Evolutionary conservation across 306 rosid genomes (phyloP).

Genomic region (Prunus fruticosa): DNA sequence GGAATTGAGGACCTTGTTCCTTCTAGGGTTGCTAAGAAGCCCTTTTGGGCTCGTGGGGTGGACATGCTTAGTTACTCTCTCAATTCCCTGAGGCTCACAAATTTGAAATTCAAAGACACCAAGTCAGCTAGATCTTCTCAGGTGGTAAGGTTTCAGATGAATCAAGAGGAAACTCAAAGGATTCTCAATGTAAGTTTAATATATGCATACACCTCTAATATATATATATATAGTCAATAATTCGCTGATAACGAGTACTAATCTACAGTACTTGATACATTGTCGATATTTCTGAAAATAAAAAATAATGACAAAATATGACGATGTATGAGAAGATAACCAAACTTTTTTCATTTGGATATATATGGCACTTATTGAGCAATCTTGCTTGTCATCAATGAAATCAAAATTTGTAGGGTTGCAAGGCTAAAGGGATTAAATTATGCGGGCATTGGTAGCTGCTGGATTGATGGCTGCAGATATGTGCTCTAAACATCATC

Average conservation of each 20-base stretch:
- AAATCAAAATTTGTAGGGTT: constrained; percentile 36
- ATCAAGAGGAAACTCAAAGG: constrained; percentile 30
- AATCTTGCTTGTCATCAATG: not conserved
- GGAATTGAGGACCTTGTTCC: constrained; percentile 54
- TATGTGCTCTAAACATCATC: constrained; percentile 12
- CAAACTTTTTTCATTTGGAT: too few species aligned
- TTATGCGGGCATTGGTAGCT: constrained; percentile 54
- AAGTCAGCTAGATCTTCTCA: constrained; percentile 36
- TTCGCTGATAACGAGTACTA: not conserved
- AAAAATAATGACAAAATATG: too few species aligned
- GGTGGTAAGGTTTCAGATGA: constrained; percentile 48
- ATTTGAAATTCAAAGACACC: constrained; percentile 44
- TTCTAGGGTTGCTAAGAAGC: constrained; percentile 29
- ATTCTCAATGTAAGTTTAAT: constrained; percentile 39
- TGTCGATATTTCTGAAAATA: not conserved
- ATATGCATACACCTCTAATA: not conserved
- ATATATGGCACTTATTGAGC: not conserved
- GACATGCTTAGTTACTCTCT: constrained; percentile 57
- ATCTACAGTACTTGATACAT: not conserved
- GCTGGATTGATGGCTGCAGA: constrained; percentile 58
- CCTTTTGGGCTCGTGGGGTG: constrained; percentile 46
- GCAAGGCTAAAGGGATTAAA: constrained; percentile 49
- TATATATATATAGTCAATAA: not conserved
- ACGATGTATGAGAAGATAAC: too few species aligned
- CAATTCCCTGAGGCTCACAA: constrained; percentile 40